phyloP scores from a whole-genome alignment of 78 protist genomes.

The Guillardia theta region DNA sequence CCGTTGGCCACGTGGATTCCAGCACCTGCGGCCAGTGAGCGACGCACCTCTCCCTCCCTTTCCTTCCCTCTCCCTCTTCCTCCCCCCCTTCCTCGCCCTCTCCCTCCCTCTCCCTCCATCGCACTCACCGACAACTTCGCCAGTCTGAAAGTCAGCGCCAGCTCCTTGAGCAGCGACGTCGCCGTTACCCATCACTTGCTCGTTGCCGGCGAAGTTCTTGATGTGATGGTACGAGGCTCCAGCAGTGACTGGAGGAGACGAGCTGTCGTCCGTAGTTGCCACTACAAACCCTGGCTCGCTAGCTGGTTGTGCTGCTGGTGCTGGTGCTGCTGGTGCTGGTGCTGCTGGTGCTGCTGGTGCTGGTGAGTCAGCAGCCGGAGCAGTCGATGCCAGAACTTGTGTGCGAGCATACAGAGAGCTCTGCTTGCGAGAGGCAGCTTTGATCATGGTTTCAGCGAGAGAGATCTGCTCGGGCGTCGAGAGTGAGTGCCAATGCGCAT shows the following conservation, averaged over 20 bases:
- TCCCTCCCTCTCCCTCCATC: neutral
- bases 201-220: constrained; percentile 13
- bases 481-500: no score
- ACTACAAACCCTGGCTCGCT: neutral
- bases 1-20: neutral
- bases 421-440: no score
- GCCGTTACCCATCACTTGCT: neutral
- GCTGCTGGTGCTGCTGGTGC: no score
- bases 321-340: no score
- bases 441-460: no score
- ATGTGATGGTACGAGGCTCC: constrained; percentile 13
- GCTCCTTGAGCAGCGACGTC: neutral
- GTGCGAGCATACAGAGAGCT: no score
- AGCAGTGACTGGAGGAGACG: constrained; percentile 8
- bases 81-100: no score
- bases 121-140: constrained; percentile 21
- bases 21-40: neutral
- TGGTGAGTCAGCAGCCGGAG: no score
- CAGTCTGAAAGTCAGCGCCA: constrained; percentile 22
- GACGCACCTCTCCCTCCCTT: neutral
- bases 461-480: no score
- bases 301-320: no score
- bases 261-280: neutral
- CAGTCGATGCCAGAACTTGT: no score
- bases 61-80: no score